Percentiles rank a stretch among this genome's conserved stretches.
Conservation (phyloP, 2,329 filamentous ascomycete genomes). For the Colletotrichum acutatum region DNA sequence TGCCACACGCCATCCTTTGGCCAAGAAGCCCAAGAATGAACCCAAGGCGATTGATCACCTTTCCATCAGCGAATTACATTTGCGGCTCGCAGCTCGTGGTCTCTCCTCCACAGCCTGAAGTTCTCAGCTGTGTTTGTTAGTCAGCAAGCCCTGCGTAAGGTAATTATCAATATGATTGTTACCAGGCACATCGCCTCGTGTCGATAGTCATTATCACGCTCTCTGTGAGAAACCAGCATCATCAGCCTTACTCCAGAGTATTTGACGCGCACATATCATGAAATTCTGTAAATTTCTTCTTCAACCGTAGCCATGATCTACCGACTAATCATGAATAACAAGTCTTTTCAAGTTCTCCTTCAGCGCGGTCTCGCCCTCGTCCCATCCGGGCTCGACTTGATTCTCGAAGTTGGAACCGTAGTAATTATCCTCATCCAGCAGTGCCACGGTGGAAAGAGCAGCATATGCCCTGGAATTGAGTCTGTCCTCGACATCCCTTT, state of each 20-base stretch:
- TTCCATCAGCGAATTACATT: background rate
- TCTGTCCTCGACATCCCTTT: slow-evolving; percentile 8
- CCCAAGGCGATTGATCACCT: slow-evolving; percentile 23
- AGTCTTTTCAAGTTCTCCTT: background rate
- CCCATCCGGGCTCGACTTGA: slow-evolving; percentile 28
- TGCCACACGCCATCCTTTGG: background rate
- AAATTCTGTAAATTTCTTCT: background rate
- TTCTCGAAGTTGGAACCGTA: slow-evolving; percentile 32
- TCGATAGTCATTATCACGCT: too few species aligned
- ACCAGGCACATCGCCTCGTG: too few species aligned
- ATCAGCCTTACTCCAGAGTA: too few species aligned
- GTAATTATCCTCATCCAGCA: slow-evolving; percentile 32
- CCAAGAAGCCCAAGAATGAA: slow-evolving; percentile 31
- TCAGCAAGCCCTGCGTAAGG: background rate
- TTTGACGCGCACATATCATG: background rate
- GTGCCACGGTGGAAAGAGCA: slow-evolving; percentile 26
- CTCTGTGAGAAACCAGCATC: too few species aligned
- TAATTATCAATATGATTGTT: too few species aligned
- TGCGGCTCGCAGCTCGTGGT: slow-evolving; percentile 11
- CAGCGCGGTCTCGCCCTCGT: background rate
- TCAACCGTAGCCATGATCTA: background rate
- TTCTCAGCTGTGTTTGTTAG: background rate
- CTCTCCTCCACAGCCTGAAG: background rate
- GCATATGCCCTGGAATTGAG: slow-evolving; percentile 29
- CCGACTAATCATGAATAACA: background rate